Base-by-base conservation (phyloP, 2,329 filamentous ascomycete species). In the Beauveria varroae region DNA sequence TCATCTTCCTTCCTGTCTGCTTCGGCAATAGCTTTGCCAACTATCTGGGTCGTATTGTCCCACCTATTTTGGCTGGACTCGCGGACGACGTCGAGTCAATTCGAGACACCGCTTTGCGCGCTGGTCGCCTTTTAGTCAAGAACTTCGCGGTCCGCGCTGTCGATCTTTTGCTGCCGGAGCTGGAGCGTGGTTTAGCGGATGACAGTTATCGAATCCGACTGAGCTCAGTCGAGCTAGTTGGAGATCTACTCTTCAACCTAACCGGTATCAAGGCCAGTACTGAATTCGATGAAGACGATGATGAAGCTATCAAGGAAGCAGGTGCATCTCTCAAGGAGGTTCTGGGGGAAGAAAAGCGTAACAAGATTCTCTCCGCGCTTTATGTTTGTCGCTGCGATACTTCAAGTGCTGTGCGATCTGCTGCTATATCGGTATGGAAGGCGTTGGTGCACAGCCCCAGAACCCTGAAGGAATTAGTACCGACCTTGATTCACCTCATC, bases 381-480 rank as follows among this genome's bases (percentile, higher is more conserved):
- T 99, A 98, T 73, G 96, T 99, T 66, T 98, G 95, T 76, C 90
- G 96, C 65, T 96, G 92, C 78, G 95, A 99, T 80, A 99, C 96
- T 37, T 93, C 95, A 63, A 90, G 89, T 58, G 81, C 96, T 62
- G 95, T 99, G 60, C 91, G 93, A 63, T 86, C 89, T 54, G 93
- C 93, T 47, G 93, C 96, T 37, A 87, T 98, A 70, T 85, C 86
- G 67, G 93, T 99, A 53, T 99, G 95, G 95, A 99, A 99, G 78
- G 93, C 93, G 63, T 81, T 98, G 69, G 95, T 99, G 52, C 90
- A 93, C 62, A 93, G 89, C 63, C 95, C 95, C 37, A 88, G 87
- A 67, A 97, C 90, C 16, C 86, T 99, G 69, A 96, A 96, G 78
- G 95, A 99, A 72, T 85, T 99, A 69, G 89, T 97, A 52, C 93